phyloP scores from a whole-genome alignment of 441 rosid genomes.

The Eruca vesicaria region DNA sequence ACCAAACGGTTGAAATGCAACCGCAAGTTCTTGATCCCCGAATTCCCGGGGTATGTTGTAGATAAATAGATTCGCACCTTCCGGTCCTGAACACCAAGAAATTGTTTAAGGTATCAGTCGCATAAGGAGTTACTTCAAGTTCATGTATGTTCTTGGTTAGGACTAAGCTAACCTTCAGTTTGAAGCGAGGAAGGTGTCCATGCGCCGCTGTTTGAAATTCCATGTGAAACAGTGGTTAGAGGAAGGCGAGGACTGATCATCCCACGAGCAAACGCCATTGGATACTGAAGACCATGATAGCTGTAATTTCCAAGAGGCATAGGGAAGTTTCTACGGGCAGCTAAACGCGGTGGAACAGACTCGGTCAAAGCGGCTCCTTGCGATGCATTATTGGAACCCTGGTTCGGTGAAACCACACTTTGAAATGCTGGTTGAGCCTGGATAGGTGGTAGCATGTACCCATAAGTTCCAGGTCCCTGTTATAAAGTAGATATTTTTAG shows the following conservation, averaged over 20 bases:
- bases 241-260: slow-evolving; percentile 55
- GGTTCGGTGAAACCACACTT: slow-evolving; percentile 32
- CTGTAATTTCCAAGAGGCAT: slow-evolving; percentile 64
- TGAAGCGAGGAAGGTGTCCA: slow-evolving; percentile 61
- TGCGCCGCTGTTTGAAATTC: slow-evolving; percentile 47
- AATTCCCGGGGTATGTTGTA: slow-evolving; percentile 96
- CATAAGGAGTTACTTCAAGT: not conserved
- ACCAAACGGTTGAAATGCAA: slow-evolving; percentile 75
- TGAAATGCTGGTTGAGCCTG: slow-evolving; percentile 77
- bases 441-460: slow-evolving; percentile 82
- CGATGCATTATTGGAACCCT: slow-evolving; percentile 24
- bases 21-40: slow-evolving; percentile 83
- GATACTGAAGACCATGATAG: slow-evolving; percentile 73
- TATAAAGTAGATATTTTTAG: not conserved
- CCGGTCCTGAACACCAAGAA: slow-evolving; percentile 59
- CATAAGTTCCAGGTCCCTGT: slow-evolving; percentile 66
- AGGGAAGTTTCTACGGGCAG: slow-evolving; percentile 60
- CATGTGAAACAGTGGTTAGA: slow-evolving; percentile 39
- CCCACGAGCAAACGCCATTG: slow-evolving; percentile 75
- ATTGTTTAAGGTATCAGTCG: too few species aligned
- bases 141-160: not conserved
- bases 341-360: slow-evolving; percentile 57
- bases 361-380: slow-evolving; percentile 37
- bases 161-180: slow-evolving; percentile 67
- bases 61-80: slow-evolving; percentile 90